These are phyloP conservation scores for Filosporella fistucella DNA, from an alignment of 495 filamentous ascomycete species.

Conservation along the genomic window DNA sequence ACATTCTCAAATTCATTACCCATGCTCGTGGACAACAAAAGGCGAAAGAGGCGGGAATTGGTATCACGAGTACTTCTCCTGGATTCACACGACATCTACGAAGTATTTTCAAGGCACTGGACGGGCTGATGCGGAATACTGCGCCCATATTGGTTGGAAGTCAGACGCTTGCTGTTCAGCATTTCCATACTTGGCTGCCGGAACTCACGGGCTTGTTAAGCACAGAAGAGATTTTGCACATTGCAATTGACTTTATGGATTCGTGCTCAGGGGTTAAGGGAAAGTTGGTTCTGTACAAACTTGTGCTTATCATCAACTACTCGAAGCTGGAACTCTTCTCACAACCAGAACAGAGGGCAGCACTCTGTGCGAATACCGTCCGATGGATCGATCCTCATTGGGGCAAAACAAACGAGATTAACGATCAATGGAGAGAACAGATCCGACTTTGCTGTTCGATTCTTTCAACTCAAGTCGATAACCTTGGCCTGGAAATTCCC, in stretches of 20 bases:
- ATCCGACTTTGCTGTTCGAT: constrained; percentile 89
- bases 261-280: constrained; percentile 84
- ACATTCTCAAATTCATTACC: constrained; percentile 93
- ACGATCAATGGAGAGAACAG: constrained; percentile 86
- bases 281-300: constrained; percentile 90
- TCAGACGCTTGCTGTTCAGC: constrained; percentile 91
- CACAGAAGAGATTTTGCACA: constrained; percentile 80
- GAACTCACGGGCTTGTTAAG: constrained; percentile 73
- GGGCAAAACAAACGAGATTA: constrained; percentile 69
- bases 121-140: constrained; percentile 80
- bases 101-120: constrained; percentile 83
- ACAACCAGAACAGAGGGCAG: constrained; percentile 64
- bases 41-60: constrained; percentile 82
- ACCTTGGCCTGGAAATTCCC: constrained; percentile 74
- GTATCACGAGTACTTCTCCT: constrained; percentile 70
- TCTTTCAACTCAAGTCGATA: constrained; percentile 73
- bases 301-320: constrained; percentile 88
- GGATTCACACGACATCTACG: constrained; percentile 81
- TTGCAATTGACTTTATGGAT: constrained; percentile 91
- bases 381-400: constrained; percentile 93
- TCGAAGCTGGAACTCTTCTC: constrained; percentile 76
- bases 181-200: constrained; percentile 95
- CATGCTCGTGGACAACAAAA: constrained; percentile 84
- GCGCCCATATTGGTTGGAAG: constrained; percentile 85
- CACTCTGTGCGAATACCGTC: constrained; percentile 75